These are phyloP conservation scores for Apiospora koreana DNA, from an alignment of 2,329 filamentous ascomycete genomes.

Conservation along the genomic window DNA sequence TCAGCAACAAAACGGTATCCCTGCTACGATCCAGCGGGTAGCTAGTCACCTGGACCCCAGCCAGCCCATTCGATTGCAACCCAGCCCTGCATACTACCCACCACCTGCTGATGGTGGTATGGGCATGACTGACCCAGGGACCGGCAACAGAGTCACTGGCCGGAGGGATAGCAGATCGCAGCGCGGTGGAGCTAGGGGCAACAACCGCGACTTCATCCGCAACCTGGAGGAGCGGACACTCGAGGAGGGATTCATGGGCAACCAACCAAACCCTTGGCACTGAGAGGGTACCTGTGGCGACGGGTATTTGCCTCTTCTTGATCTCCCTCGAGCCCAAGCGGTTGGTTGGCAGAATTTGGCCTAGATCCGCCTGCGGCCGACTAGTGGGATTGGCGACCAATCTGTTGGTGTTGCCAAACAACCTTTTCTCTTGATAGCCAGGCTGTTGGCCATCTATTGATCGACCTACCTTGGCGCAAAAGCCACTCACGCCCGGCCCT, in stretches of 20 bases:
- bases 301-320: neutral
- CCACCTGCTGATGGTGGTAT: conserved; percentile 84
- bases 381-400: neutral
- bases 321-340: neutral
- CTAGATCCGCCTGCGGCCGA: neutral
- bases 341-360: neutral
- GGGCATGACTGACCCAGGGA: conserved; percentile 60
- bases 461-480: neutral
- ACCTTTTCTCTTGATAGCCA: neutral
- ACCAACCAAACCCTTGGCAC: conserved; percentile 65
- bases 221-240: conserved; percentile 92
- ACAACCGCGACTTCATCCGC: conserved; percentile 86
- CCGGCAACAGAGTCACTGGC: conserved; percentile 54
- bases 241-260: conserved; percentile 85
- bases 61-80: conserved; percentile 89
- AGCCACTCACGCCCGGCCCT: neutral
- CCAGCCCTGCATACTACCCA: conserved; percentile 95
- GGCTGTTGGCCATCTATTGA: neutral
- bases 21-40: conserved; percentile 88
- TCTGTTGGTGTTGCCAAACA: neutral
- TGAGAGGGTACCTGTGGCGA: conserved; percentile 42
- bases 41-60: conserved; percentile 95
- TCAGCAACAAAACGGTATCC: conserved; percentile 89
- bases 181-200: conserved; percentile 53
- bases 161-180: conserved; percentile 76